Percentiles rank a stretch among this genome's conserved stretches.
These are phyloP conservation scores for Venturia oleaginea DNA, from an alignment of 2,329 filamentous ascomycete genomes.

Conservation along the genomic window DNA sequence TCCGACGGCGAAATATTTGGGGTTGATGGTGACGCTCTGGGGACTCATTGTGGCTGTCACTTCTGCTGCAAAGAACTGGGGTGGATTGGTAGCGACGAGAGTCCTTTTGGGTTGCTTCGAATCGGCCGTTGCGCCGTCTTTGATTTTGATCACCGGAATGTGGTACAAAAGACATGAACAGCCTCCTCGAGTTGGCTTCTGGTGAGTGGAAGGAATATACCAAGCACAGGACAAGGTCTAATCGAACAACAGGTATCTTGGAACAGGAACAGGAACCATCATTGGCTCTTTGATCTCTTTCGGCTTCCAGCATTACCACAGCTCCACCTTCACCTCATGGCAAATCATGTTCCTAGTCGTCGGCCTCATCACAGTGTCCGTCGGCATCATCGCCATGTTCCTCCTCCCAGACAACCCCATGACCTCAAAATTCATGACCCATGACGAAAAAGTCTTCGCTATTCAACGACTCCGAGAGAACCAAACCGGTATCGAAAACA, in stretches of 20 bases:
- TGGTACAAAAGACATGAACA: conserved; percentile 32
- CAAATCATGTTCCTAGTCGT: conserved; percentile 26
- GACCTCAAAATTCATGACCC: conserved; percentile 24
- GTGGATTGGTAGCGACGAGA: conserved; percentile 21
- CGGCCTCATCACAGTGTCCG: conserved; percentile 26
- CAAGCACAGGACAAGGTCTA: not conserved
- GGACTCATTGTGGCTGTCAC: conserved; percentile 22
- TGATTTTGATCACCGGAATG: conserved; percentile 30
- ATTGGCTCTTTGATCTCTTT: not conserved
- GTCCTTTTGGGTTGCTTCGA: conserved; percentile 26
- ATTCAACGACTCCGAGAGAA: conserved; percentile 25
- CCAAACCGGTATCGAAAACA: conserved; percentile 30
- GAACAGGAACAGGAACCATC: not conserved
- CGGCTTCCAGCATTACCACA: conserved; percentile 1
- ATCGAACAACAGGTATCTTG: not conserved
- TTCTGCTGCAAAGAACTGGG: conserved; percentile 23
- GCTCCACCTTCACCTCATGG: conserved; percentile 4
- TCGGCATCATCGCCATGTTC: conserved; percentile 25
- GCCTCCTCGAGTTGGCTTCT: conserved; percentile 26
- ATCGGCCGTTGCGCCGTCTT: conserved; percentile 28
- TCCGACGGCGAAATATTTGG: conserved; percentile 28
- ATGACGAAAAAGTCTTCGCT: conserved; percentile 25
- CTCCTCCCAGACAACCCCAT: conserved; percentile 27
- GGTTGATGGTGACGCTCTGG: conserved; percentile 21
- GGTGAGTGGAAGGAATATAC: not conserved